Conservation (phyloP, 106 monocot genomes). For the Platanthera guangdongensis region DNA sequence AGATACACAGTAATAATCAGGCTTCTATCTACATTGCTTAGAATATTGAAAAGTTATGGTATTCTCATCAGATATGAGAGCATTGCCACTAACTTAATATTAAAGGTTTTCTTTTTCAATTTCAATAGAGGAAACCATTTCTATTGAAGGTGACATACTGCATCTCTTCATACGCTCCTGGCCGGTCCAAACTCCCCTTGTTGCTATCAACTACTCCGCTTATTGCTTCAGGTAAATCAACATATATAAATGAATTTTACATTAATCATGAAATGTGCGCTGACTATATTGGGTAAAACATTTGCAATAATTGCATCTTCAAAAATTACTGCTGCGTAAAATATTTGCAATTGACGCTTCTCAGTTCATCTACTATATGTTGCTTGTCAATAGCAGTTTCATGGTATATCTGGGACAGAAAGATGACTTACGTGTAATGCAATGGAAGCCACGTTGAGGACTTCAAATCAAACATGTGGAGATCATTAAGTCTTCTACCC, state of each 20-base stretch:
- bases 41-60: too few relatives aligned
- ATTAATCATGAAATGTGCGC: neutral
- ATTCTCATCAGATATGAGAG: too few relatives aligned
- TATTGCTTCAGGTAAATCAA: too few relatives aligned
- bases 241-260: neutral
- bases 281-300: neutral
- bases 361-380: neutral
- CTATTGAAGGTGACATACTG: too few relatives aligned
- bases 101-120: too few relatives aligned
- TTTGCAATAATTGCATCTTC: neutral
- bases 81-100: too few relatives aligned
- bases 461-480: conserved; percentile 97
- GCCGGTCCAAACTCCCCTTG: too few relatives aligned
- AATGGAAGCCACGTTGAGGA: conserved; percentile 92
- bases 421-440: conserved; percentile 72
- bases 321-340: neutral
- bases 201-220: too few relatives aligned
- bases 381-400: neutral
- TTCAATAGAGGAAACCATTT: too few relatives aligned
- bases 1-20: too few relatives aligned
- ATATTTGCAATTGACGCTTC: neutral
- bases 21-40: too few relatives aligned
- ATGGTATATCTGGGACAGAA: neutral
- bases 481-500: conserved; percentile 80
- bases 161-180: too few relatives aligned